These are phyloP conservation scores for Agaricus blazei DNA, from an alignment of 768 basidiomycete species.

Conservation along the genomic window DNA sequence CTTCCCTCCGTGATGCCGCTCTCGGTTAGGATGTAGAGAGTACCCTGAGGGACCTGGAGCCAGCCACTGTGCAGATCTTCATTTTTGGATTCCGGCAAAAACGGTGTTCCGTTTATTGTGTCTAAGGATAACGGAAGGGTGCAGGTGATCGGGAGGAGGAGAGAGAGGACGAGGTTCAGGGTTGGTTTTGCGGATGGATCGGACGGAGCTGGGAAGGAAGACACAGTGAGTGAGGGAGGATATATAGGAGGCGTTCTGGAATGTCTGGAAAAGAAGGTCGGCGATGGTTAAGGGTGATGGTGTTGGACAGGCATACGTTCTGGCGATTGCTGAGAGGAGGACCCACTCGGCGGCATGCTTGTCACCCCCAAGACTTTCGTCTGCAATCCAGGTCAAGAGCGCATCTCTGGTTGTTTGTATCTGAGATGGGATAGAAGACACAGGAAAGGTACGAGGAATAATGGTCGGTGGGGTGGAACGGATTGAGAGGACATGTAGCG, in stretches of 20 bases:
- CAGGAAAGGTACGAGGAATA: slow-evolving; percentile 34
- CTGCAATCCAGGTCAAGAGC: slow-evolving; percentile 69
- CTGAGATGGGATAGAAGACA: slow-evolving; percentile 11
- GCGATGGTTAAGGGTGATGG: background rate
- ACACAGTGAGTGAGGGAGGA: slow-evolving; percentile 60
- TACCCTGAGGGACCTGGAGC: slow-evolving; percentile 65
- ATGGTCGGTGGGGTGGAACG: slow-evolving; percentile 34
- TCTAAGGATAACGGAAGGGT: slow-evolving; percentile 59
- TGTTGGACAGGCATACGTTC: slow-evolving; percentile 47
- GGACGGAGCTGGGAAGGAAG: slow-evolving; percentile 50
- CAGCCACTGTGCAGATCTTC: slow-evolving; percentile 69
- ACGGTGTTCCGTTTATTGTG: slow-evolving; percentile 50
- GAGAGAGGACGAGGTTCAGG: slow-evolving; percentile 48
- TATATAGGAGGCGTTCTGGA: slow-evolving; percentile 62
- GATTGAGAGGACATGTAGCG: slow-evolving; percentile 64
- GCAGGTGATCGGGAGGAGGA: slow-evolving; percentile 53
- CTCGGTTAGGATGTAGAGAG: slow-evolving; percentile 60
- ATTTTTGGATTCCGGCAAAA: slow-evolving; percentile 64
- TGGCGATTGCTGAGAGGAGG: slow-evolving; percentile 51
- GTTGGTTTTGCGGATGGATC: slow-evolving; percentile 32
- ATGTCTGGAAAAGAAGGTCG: slow-evolving; percentile 39
- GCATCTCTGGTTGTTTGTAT: slow-evolving; percentile 35
- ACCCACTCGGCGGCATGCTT: slow-evolving; percentile 70
- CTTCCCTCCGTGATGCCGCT: slow-evolving; percentile 63
- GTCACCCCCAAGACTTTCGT: slow-evolving; percentile 66